phyloP scores from a whole-genome alignment of 345 rosid genomes.

The Erucastrum elatum region DNA sequence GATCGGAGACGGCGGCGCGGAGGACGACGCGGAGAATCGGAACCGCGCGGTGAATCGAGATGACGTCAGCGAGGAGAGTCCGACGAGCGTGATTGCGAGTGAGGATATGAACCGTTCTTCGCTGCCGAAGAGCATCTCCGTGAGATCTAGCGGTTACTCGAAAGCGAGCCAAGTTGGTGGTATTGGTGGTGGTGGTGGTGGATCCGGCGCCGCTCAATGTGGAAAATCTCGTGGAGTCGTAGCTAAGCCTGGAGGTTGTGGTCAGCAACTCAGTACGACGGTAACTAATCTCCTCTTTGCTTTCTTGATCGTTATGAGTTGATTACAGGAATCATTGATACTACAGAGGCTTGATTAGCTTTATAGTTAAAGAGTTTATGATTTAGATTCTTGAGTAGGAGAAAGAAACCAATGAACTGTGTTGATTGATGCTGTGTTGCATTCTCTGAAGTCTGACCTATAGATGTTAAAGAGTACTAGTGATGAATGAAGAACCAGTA shows the following conservation, averaged over 20 bases:
- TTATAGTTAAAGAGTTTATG: neutral
- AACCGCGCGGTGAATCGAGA: constrained; percentile 36
- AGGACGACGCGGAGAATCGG: constrained; percentile 36
- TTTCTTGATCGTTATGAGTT: neutral
- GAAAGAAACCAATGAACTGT: constrained; percentile 12
- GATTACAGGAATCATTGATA: constrained; percentile 4
- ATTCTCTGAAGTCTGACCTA: neutral
- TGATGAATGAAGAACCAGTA: neutral
- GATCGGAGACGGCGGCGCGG: constrained; percentile 28
- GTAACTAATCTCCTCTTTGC: constrained; percentile 22
- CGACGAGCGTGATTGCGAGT: constrained; percentile 46
- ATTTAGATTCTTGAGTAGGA: constrained; percentile 13
- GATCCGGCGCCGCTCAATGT: constrained; percentile 27
- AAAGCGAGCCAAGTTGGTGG: constrained; percentile 40
- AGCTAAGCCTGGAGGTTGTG: constrained; percentile 40
- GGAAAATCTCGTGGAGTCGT: constrained; percentile 42
- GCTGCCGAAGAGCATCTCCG: constrained; percentile 81
- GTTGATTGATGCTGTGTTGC: neutral
- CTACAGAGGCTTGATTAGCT: neutral
- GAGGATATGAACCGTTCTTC: constrained; percentile 48
- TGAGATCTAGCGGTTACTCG: constrained; percentile 63
- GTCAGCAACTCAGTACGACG: constrained; percentile 41
- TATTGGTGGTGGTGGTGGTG: neutral
- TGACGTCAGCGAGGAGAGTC: constrained; percentile 40
- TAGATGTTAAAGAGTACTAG: neutral